phyloP scores from a whole-genome alignment of 768 basidiomycete genomes.

The Phlebiopsis flavidoalba region DNA sequence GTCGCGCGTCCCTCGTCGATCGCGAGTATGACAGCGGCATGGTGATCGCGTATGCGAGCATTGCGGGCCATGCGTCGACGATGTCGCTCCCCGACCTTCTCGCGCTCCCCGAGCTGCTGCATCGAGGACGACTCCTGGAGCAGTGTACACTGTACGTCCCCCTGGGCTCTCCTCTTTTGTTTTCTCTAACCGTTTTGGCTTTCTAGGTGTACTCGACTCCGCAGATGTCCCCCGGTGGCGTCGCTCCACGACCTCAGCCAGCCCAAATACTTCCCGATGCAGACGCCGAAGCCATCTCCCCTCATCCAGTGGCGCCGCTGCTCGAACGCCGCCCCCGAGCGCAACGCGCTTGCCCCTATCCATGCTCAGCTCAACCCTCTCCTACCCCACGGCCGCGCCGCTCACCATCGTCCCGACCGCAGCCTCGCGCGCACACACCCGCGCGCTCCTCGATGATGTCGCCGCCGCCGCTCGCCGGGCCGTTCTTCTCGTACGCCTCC shows the following conservation, averaged over 20 bases:
- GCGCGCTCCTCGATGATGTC: neutral
- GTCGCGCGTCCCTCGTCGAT: no score
- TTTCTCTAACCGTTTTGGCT: neutral
- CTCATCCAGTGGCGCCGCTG: constrained; percentile 20
- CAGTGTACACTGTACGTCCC: constrained; percentile 3
- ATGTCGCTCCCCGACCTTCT: constrained; percentile 8
- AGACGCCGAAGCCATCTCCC: neutral
- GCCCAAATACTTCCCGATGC: constrained; percentile 4
- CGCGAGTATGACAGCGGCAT: constrained; percentile 1
- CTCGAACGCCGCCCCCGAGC: constrained; percentile 19
- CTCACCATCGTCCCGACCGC: constrained; percentile 1
- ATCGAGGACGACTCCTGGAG: neutral
- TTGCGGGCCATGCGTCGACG: neutral
- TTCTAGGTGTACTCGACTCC: constrained; percentile 4
- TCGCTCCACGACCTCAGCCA: constrained; percentile 5
- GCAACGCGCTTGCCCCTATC: constrained; percentile 25
- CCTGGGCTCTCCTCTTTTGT: neutral
- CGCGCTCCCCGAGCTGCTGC: neutral
- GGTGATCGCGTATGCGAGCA: neutral
- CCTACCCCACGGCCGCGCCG: neutral
- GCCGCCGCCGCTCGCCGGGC: no score
- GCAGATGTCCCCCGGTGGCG: constrained; percentile 4
- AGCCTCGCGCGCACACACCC: neutral
- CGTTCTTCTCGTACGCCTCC: neutral
- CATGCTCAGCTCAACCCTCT: constrained; percentile 31